Evolutionary conservation across 345 rosid species (phyloP).

Genomic region (Pistacia vera): DNA sequence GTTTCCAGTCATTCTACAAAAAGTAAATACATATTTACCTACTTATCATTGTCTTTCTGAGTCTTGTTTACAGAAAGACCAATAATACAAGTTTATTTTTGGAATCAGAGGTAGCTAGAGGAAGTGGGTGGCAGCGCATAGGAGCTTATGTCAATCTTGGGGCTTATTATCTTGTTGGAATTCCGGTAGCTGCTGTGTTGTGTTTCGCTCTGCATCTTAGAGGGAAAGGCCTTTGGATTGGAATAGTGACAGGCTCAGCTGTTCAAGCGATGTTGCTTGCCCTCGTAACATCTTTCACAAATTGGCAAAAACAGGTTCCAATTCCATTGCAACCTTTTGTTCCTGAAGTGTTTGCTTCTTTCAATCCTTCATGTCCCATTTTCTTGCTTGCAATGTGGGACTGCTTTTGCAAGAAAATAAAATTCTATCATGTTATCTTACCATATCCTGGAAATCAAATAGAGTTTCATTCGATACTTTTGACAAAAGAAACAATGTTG

Average conservation of each 20-base stretch:
- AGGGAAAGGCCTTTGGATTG: slow-evolving; percentile 66
- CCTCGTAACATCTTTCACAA: slow-evolving; percentile 42
- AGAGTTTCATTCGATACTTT: no score
- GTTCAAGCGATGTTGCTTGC: slow-evolving; percentile 42
- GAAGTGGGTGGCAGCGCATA: slow-evolving; percentile 65
- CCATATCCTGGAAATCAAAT: no score
- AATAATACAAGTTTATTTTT: background rate
- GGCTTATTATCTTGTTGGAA: slow-evolving; percentile 57
- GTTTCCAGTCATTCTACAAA: background rate
- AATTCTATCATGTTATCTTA: no score
- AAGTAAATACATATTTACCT: no score
- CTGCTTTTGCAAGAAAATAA: no score
- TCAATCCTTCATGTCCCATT: no score
- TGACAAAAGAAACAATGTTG: no score
- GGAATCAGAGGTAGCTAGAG: slow-evolving; percentile 59
- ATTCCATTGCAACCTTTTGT: background rate
- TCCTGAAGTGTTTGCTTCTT: no score
- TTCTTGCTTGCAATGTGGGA: no score
- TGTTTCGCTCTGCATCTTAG: slow-evolving; percentile 42
- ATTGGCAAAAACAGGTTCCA: slow-evolving; percentile 64
- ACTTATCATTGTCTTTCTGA: no score
- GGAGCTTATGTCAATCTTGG: slow-evolving; percentile 66
- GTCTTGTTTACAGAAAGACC: no score
- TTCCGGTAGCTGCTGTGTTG: slow-evolving; percentile 46
- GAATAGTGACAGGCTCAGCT: slow-evolving; percentile 41